A percentile compares a stretch with the other conserved stretches of the same genome.
phyloP scores from a whole-genome alignment of 306 rosid genomes.

The Medicago arabica region DNA sequence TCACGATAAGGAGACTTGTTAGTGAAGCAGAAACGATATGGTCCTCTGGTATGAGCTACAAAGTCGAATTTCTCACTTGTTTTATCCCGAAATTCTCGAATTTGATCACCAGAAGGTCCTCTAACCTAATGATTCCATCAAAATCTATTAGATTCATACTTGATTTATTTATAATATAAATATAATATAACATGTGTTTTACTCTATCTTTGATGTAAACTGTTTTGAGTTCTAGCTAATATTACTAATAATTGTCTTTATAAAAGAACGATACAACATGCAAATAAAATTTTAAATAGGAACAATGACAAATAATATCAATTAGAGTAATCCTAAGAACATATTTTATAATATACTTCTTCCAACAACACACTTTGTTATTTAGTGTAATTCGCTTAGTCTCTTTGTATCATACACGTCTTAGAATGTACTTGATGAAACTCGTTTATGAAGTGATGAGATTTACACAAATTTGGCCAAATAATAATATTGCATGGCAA shows the following conservation, averaged over 20 bases:
- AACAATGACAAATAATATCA: too few species aligned
- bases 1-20: constrained; percentile 86
- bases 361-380: too few species aligned
- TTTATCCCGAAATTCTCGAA: constrained; percentile 64
- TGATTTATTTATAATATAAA: not conserved
- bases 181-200: not conserved
- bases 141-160: not conserved
- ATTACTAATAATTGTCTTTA: too few species aligned
- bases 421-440: too few species aligned
- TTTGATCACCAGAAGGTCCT: constrained; percentile 60
- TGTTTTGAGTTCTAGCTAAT: not conserved
- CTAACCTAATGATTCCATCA: constrained; percentile 53
- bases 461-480: too few species aligned
- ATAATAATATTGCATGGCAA: not conserved
- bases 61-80: constrained; percentile 73
- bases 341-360: too few species aligned
- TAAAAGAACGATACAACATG: too few species aligned
- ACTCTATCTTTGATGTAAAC: not conserved
- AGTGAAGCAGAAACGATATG: constrained; percentile 76
- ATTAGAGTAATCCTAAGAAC: too few species aligned
- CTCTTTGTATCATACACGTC: too few species aligned
- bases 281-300: too few species aligned
- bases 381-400: too few species aligned
- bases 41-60: constrained; percentile 54
- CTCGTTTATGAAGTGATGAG: too few species aligned